Evolutionary conservation across 495 filamentous ascomycete species (phyloP).

Genomic region (Aspergillus bertholletiae): DNA sequence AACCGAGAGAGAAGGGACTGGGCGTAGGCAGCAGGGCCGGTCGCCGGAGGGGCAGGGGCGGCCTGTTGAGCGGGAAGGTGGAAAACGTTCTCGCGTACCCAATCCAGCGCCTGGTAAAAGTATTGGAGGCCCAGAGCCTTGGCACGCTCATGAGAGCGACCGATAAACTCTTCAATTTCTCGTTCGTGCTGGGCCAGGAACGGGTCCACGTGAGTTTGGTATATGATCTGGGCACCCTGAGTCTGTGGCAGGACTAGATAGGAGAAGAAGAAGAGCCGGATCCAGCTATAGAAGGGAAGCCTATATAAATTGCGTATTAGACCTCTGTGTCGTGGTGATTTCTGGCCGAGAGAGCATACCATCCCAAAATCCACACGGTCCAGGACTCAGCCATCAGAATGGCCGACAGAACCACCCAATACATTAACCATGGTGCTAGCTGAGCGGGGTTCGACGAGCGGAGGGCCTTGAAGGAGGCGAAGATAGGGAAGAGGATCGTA

Average conservation of each 20-base stretch:
- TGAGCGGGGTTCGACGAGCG: slow-evolving; percentile 87
- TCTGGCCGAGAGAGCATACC: slow-evolving; percentile 44
- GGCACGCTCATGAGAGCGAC: slow-evolving; percentile 72
- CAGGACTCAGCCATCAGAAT: slow-evolving; percentile 81
- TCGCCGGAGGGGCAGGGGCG: slow-evolving; percentile 46
- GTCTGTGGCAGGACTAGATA: slow-evolving; percentile 98
- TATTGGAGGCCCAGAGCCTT: slow-evolving; percentile 76
- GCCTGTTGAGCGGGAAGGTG: slow-evolving; percentile 59
- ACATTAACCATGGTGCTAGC: slow-evolving; percentile 98
- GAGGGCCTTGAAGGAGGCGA: slow-evolving; percentile 97
- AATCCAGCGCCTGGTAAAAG: slow-evolving; percentile 73
- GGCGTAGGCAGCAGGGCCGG: slow-evolving; percentile 58
- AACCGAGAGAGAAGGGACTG: slow-evolving; percentile 82
- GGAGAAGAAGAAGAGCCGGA: slow-evolving; percentile 81
- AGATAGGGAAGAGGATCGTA: slow-evolving; percentile 92
- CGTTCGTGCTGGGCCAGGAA: slow-evolving; percentile 83
- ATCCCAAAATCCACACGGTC: slow-evolving; percentile 78
- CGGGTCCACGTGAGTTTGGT: slow-evolving; percentile 80
- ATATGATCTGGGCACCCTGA: slow-evolving; percentile 83
- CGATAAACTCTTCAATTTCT: slow-evolving; percentile 88
- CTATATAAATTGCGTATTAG: slow-evolving; percentile 32
- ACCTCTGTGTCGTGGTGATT: background rate
- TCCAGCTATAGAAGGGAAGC: slow-evolving; percentile 92
- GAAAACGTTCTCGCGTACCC: slow-evolving; percentile 67
- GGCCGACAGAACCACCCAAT: slow-evolving; percentile 90